Evolutionary conservation across 768 basidiomycete species (phyloP).

Genomic region (Phylloporus rhodoxanthus): DNA sequence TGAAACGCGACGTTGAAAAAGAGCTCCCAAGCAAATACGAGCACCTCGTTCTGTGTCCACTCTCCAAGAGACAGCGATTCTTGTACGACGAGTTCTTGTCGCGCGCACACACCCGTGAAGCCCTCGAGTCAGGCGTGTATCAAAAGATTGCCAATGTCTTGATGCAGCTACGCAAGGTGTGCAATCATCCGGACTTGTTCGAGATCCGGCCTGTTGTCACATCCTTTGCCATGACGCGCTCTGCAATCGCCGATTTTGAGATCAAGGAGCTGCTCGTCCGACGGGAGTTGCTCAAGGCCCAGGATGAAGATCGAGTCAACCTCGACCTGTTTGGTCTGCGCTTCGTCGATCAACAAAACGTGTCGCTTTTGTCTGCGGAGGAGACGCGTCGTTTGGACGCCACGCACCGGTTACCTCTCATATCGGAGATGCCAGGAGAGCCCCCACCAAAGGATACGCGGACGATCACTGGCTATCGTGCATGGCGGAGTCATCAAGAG

Average conservation of each 20-base stretch:
- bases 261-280: constrained; percentile 86
- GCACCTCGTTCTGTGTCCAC: constrained; percentile 79
- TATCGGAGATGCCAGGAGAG: constrained; percentile 50
- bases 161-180: constrained; percentile 97
- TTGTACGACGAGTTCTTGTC: constrained; percentile 96
- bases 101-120: constrained; percentile 74
- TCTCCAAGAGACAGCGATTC: constrained; percentile 91
- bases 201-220: constrained; percentile 81
- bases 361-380: constrained; percentile 46
- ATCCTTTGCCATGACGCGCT: constrained; percentile 70
- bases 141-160: constrained; percentile 90
- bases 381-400: constrained; percentile 57
- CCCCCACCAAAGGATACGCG: constrained; percentile 70
- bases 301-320: constrained; percentile 48
- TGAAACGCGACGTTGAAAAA: constrained; percentile 97
- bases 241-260: constrained; percentile 71
- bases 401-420: constrained; percentile 47
- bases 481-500: constrained; percentile 44
- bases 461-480: constrained; percentile 66
- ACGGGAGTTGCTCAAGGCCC: constrained; percentile 55
- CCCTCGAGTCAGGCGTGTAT: constrained; percentile 78
- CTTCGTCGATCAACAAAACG: constrained; percentile 53
- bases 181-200: constrained; percentile 91
- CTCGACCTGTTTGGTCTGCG: constrained; percentile 60
- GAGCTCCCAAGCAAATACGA: constrained; percentile 92